Conservation (phyloP, 257 asterid genomes). For the Echium plantagineum region DNA sequence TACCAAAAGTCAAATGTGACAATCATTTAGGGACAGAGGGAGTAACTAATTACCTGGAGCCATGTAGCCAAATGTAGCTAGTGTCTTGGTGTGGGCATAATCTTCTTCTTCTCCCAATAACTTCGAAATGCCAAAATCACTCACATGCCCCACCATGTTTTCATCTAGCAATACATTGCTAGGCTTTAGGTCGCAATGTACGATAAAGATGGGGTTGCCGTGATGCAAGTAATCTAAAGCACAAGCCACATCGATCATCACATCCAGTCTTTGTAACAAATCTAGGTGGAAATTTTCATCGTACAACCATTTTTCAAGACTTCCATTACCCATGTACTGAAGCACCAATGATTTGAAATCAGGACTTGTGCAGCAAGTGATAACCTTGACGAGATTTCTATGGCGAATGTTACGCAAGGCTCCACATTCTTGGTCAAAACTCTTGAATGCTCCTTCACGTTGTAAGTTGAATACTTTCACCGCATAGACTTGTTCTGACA, state of each 20-base stretch:
- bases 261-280: slow-evolving; percentile 13
- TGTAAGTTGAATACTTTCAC: slow-evolving; percentile 24
- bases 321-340: slow-evolving; percentile 27
- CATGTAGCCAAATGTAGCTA: slow-evolving; percentile 9
- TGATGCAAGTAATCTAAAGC: slow-evolving; percentile 24
- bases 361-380: slow-evolving; percentile 21
- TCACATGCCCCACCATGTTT: slow-evolving; percentile 21
- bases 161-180: slow-evolving; percentile 10
- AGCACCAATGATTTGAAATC: slow-evolving; percentile 24
- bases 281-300: slow-evolving; percentile 8
- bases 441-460: slow-evolving; percentile 12
- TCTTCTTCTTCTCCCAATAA: slow-evolving; percentile 19
- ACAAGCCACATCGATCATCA: slow-evolving; percentile 28
- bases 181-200: slow-evolving; percentile 26
- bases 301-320: slow-evolving; percentile 25
- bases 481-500: slow-evolving; percentile 6
- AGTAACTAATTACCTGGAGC: slow-evolving; percentile 22
- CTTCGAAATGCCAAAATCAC: slow-evolving; percentile 26
- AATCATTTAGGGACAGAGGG: too few relatives aligned
- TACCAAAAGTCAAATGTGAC: too few relatives aligned
- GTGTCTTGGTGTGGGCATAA: slow-evolving; percentile 8
- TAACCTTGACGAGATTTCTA: slow-evolving; percentile 20
- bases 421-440: slow-evolving; percentile 23
- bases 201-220: slow-evolving; percentile 17
- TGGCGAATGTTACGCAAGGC: slow-evolving; percentile 24